Evolutionary conservation across 2,329 filamentous ascomycete genomes (phyloP), one percentile per base, ranked within the genome.

Genomic region (Exophiala oligosperma): DNA sequence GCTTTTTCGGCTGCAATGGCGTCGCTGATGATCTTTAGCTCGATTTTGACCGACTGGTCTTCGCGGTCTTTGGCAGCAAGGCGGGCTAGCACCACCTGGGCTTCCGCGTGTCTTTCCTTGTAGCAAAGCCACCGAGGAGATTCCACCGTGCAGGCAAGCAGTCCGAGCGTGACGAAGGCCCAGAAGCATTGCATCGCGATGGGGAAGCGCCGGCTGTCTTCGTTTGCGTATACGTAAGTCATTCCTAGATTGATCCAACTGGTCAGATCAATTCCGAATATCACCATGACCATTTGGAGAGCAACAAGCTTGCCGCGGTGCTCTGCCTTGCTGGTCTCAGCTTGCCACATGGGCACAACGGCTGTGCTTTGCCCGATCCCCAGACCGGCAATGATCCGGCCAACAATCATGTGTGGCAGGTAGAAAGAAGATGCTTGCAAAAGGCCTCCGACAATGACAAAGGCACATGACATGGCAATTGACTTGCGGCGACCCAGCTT

Each of bases 131-230:
- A 77, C 38, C 77, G 69, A 1, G 77, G 77, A 49, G 74, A 75
- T 54, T 77, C 74, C 0, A 74, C 32, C 32, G 32, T 35, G 74
- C 5, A 74, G 63, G 48, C 65, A 64, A 12, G 71, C 5, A 79
- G 67, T 75, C 32, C 32, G 32, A 35, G 32, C 32, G 80, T 80
- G 0, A 78, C 76, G n/a, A 78, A 54, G 0, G 77, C 74, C 41
- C 75, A 68, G 4, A 76, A 37, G 62, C 83, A 82, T 68, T 85
- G 83, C 67, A 85, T 81, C 4, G 78, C 80, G 49, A 84, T 76
- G 0, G 82, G 82, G 59, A 84, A 81, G 50, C 82, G 74, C 81
- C 81, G 84, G 23, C 77, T 70, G 21, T 79, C 71, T 14, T 73
- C 71, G 53, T 60, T 76, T 4, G n/a, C 73, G 66, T 54, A 71